Percentiles rank a stretch among this genome's conserved stretches.
Conservation (phyloP, 2,329 filamentous ascomycete species). For the Ploettnerulaceae sp. region DNA sequence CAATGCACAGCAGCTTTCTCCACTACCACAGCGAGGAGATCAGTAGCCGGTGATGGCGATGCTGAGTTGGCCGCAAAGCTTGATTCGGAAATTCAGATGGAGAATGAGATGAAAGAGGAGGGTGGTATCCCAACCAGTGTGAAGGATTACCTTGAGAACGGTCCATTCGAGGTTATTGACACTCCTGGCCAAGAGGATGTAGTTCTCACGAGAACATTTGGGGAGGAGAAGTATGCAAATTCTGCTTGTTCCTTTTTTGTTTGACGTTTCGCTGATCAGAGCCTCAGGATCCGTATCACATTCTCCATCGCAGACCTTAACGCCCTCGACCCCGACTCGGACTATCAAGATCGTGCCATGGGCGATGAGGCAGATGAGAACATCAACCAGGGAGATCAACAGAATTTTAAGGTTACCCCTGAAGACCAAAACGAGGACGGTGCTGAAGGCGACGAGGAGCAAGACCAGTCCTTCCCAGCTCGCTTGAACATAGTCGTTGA, state of each 20-base stretch:
- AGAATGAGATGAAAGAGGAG: constrained; percentile 69
- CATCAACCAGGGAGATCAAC: too few relatives aligned
- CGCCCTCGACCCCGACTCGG: constrained; percentile 54
- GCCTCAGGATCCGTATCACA: constrained; percentile 64
- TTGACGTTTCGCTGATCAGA: constrained; percentile 21
- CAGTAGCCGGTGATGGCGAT: constrained; percentile 50
- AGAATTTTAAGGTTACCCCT: constrained; percentile 48
- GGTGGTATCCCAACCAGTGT: constrained; percentile 71
- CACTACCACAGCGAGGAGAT: constrained; percentile 41
- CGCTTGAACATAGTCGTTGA: constrained; percentile 83
- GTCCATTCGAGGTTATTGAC: constrained; percentile 79
- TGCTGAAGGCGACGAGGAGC: constrained; percentile 45
- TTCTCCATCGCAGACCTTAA: constrained; percentile 84
- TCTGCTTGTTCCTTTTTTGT: constrained; percentile 33
- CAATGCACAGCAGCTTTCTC: constrained; percentile 30
- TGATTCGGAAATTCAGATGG: constrained; percentile 75
- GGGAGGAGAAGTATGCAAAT: constrained; percentile 72
- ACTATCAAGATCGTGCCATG: constrained; percentile 52
- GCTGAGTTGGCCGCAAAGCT: constrained; percentile 83
- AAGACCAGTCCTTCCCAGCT: constrained; percentile 65
- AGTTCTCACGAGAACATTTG: constrained; percentile 73
- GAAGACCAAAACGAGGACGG: constrained; percentile 52
- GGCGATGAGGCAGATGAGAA: constrained; percentile 49
- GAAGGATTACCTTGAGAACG: constrained; percentile 83
- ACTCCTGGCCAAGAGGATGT: constrained; percentile 82